These are phyloP conservation scores for Mucuna pruriens DNA, from an alignment of 306 rosid genomes.

Conservation along the genomic window DNA sequence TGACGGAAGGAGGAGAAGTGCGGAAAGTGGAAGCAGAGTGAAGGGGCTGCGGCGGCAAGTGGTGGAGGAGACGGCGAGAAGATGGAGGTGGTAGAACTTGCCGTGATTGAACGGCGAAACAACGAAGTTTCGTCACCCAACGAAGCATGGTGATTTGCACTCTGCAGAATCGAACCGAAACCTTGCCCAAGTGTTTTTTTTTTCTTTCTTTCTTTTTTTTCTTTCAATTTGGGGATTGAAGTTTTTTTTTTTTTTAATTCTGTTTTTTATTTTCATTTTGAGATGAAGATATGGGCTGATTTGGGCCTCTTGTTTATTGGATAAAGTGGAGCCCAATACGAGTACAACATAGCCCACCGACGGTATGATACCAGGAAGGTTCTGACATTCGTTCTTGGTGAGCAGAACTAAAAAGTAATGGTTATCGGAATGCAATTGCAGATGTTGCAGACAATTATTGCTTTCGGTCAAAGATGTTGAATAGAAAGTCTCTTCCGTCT, in stretches of 20 bases:
- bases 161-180: conserved; percentile 1
- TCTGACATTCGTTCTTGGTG: background rate
- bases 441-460: background rate
- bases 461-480: background rate
- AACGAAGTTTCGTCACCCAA: conserved; percentile 60
- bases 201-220: background rate
- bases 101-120: conserved; percentile 49
- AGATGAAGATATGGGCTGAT: background rate
- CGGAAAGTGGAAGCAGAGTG: conserved; percentile 49
- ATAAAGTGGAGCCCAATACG: background rate
- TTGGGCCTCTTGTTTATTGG: background rate
- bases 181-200: background rate
- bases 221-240: conserved; percentile 20
- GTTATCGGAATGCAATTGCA: background rate
- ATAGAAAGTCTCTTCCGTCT: too few species aligned
- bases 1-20: conserved; percentile 50
- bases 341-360: background rate
- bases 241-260: background rate
- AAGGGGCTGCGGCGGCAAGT: conserved; percentile 50
- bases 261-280: background rate
- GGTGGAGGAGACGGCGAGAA: conserved; percentile 62
- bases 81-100: conserved; percentile 44
- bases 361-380: background rate
- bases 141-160: conserved; percentile 59
- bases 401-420: background rate